phyloP scores from a whole-genome alignment of 257 asterid genomes.

The Petunia axillaris region DNA sequence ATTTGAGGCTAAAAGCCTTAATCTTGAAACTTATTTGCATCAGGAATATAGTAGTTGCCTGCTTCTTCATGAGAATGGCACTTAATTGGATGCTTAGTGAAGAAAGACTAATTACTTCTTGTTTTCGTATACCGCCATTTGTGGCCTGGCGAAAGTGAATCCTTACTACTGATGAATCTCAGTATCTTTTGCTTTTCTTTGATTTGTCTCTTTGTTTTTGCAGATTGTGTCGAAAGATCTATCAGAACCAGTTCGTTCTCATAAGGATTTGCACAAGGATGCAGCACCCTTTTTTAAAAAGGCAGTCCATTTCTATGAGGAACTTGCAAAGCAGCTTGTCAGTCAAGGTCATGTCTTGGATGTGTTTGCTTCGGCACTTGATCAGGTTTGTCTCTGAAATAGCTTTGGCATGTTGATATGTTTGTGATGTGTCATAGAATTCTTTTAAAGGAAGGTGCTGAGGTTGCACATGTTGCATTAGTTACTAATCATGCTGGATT shows the following conservation, averaged over 20 bases:
- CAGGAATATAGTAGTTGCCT: background rate
- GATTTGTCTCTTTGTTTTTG: conserved; percentile 22
- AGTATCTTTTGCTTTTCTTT: conserved; percentile 20
- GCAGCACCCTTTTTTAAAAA: conserved; percentile 88
- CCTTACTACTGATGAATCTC: background rate
- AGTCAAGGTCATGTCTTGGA: conserved; percentile 94
- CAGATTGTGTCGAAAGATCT: conserved; percentile 94
- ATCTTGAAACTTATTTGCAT: background rate
- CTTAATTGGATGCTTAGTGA: background rate
- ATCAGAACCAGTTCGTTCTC: conserved; percentile 97
- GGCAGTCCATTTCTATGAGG: conserved; percentile 83
- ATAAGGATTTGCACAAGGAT: conserved; percentile 97
- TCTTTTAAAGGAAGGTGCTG: background rate
- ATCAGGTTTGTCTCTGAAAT: conserved; percentile 66
- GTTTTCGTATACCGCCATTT: background rate
- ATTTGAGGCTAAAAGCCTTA: conserved; percentile 9
- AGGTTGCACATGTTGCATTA: background rate
- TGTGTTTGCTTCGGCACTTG: conserved; percentile 96
- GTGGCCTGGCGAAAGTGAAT: background rate
- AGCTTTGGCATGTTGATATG: background rate
- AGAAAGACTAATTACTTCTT: background rate
- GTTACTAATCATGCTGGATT: conserved; percentile 18
- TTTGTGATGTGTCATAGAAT: background rate
- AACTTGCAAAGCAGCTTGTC: conserved; percentile 85
- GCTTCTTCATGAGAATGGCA: background rate